Conservation (phyloP, 2,329 filamentous ascomycete genomes). For the Thielaviopsis cerberus region DNA sequence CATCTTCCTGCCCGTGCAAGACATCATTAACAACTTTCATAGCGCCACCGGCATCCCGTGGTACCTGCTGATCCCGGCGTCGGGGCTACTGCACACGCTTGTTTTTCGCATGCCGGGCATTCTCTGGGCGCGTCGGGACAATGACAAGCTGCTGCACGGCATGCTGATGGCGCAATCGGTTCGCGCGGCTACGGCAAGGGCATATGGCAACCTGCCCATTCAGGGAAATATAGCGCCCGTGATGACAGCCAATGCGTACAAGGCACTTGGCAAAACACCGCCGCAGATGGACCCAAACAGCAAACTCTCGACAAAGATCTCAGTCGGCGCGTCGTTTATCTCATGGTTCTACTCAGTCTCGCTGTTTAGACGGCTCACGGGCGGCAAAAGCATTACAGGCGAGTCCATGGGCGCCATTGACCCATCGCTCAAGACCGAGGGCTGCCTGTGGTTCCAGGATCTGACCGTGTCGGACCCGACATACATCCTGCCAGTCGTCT, state of each 20-base stretch:
- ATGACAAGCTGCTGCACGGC: slow-evolving; percentile 14
- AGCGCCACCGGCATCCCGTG: slow-evolving; percentile 27
- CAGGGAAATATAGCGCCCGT: slow-evolving; percentile 3
- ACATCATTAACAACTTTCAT: slow-evolving; percentile 28
- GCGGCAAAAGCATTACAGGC: slow-evolving; percentile 12
- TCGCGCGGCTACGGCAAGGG: slow-evolving; percentile 14
- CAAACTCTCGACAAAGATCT: slow-evolving; percentile 13
- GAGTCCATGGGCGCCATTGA: slow-evolving; percentile 17
- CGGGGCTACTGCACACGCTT: slow-evolving; percentile 28
- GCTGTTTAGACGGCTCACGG: slow-evolving; percentile 15
- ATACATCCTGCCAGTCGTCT: slow-evolving; percentile 24
- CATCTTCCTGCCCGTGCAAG: slow-evolving; percentile 22
- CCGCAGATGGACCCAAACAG: slow-evolving; percentile 13
- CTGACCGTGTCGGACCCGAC: slow-evolving; percentile 34
- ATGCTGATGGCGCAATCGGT: slow-evolving; percentile 15
- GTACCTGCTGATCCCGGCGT: slow-evolving; percentile 35
- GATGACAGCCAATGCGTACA: neutral
- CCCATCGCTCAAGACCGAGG: slow-evolving; percentile 27
- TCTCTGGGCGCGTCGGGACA: slow-evolving; percentile 20
- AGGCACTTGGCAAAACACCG: neutral
- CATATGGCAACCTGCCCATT: slow-evolving; percentile 18
- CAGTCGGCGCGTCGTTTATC: slow-evolving; percentile 1
- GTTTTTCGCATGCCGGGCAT: slow-evolving; percentile 29
- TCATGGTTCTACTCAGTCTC: slow-evolving; percentile 13
- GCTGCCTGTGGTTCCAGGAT: slow-evolving; percentile 37